Evolutionary conservation across 1,139 yeast genomes (phyloP), one percentile per base, ranked within the genome.

Genomic region (Diutina catenulata): DNA sequence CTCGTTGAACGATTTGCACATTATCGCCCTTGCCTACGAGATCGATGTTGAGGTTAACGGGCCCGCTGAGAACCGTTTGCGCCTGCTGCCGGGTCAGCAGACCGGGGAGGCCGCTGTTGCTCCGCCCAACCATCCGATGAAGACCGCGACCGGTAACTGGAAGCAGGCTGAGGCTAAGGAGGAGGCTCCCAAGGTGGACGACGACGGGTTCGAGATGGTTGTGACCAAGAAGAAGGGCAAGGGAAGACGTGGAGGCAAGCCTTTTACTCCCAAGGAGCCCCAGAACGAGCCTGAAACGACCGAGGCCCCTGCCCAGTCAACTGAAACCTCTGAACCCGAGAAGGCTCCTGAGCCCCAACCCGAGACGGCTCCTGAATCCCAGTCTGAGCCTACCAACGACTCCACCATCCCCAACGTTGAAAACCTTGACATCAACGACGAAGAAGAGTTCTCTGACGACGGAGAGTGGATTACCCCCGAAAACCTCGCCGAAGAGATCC

Each of bases 391-490:
- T 11, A 76, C 69, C 43, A 16, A 11, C 9, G 35, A 20, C 15
- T 6, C 14, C 6, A 23, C 19, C 9, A 16, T 29, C 13, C 10
- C 18, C 10, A 14, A 19, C 6, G 33, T 29, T 9, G 21, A 16
- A n/a, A 14, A 16, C 9, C 9, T 5, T 2, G 77, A 69, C 9
- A 74, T 65, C 40, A 69, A 72, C 33, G 72, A 63, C 38, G 68
- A 66, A 3, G 80, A 80, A 42, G 35, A 31, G 9, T 31, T 31
- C 9, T 24, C 20, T 21, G 93, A 81, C 47, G 95, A 82, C 47
- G 95, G 93, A 18, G 96, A 84, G 38, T 91, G 98, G 98, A 93
- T 91, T 49, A 86, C 95, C 0, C 81, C 91, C 5, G 95, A 83
- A 6, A 88, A 87, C 49, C 58, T 91, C 33, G 67, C 72, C 36